Percentiles rank a stretch among this genome's conserved stretches.
Evolutionary conservation across 441 rosid genomes (phyloP).

Genomic region (Hura crepitans): DNA sequence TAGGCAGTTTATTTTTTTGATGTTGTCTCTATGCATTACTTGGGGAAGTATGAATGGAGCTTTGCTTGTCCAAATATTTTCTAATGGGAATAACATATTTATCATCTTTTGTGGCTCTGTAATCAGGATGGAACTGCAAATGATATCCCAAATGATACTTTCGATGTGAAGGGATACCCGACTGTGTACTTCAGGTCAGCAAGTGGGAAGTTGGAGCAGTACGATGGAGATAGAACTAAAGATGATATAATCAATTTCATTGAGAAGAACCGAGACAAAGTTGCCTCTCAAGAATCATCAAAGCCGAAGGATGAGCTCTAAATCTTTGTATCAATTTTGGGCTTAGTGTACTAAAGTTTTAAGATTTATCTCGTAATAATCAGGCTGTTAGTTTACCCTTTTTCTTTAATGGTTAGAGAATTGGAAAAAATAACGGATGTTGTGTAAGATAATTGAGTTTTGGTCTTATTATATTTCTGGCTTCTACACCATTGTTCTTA

Average conservation of each 20-base stretch:
- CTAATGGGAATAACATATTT: no score
- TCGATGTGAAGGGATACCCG: slow-evolving; percentile 81
- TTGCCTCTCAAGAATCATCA: slow-evolving; percentile 28
- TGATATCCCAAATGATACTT: slow-evolving; percentile 55
- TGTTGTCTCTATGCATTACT: no score
- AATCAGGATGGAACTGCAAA: slow-evolving; percentile 83
- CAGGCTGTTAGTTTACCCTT: slow-evolving; percentile 1
- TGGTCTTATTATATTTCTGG: background rate
- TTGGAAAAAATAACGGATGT: background rate
- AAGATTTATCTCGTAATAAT: slow-evolving; percentile 12
- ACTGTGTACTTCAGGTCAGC: slow-evolving; percentile 73
- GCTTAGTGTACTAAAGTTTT: background rate
- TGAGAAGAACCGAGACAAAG: slow-evolving; percentile 68
- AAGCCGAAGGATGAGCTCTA: slow-evolving; percentile 51
- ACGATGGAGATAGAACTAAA: slow-evolving; percentile 73
- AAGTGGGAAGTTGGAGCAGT: slow-evolving; percentile 49
- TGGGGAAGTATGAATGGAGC: no score
- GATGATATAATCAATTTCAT: slow-evolving; percentile 77
- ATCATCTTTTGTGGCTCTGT: no score
- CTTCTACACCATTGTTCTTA: background rate
- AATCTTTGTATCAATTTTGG: slow-evolving; percentile 29
- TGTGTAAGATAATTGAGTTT: slow-evolving; percentile 5
- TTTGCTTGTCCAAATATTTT: background rate
- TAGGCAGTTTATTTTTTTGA: no score
- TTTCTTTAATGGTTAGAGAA: background rate